Conservation (phyloP, 768 basidiomycete species). For the Lyophyllum semitale region DNA sequence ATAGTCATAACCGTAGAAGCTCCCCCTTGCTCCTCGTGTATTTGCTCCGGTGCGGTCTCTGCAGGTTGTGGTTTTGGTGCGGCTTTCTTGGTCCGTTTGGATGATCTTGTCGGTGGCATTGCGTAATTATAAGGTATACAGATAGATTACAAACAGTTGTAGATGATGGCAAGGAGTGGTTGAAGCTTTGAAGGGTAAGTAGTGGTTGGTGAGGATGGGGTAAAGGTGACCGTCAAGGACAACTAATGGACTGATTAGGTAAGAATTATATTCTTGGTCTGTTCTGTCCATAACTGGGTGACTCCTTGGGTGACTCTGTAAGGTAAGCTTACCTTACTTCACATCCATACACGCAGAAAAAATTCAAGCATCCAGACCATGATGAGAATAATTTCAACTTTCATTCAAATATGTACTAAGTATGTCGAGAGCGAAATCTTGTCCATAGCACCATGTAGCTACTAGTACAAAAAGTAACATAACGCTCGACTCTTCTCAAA, state of each 20-base stretch:
- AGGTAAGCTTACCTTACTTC: no score
- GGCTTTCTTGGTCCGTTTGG: conserved; percentile 9
- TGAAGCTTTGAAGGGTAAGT: neutral
- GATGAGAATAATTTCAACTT: no score
- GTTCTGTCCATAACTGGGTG: no score
- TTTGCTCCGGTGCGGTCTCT: neutral
- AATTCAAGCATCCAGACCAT: no score
- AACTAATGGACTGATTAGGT: neutral
- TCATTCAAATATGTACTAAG: no score
- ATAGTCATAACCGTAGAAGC: neutral
- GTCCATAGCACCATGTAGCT: no score
- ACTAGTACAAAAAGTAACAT: no score
- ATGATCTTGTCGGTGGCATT: conserved; percentile 14
- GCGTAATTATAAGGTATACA: neutral
- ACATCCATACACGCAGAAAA: no score
- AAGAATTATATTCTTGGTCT: neutral
- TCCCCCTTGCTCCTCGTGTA: neutral
- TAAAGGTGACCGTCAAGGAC: neutral
- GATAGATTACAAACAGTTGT: neutral
- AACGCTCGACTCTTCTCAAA: no score
- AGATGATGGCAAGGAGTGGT: neutral
- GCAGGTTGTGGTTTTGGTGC: neutral
- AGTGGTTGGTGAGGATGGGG: neutral
- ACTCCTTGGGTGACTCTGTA: no score
- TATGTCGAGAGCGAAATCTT: no score